phyloP scores from a whole-genome alignment of 1,284 basidiomycete species.

The Exsudoporus floridanus region DNA sequence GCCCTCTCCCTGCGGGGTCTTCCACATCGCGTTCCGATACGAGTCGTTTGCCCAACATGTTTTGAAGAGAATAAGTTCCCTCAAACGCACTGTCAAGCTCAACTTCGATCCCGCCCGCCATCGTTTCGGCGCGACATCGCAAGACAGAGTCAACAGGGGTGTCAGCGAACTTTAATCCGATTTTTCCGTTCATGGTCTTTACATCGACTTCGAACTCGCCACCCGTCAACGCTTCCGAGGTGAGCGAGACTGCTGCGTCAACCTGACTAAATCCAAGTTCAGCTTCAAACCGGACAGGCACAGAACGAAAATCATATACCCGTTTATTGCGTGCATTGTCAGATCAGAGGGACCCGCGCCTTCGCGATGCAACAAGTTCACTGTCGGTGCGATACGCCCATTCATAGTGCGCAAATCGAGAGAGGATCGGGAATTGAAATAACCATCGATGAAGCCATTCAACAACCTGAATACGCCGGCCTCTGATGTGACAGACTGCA shows the following conservation, averaged over 20 bases:
- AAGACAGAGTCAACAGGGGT: constrained; percentile 45
- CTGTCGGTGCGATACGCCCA: constrained; percentile 37
- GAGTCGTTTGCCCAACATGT: constrained; percentile 23
- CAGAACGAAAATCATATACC: constrained; percentile 30
- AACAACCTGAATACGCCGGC: constrained; percentile 32
- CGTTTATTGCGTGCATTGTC: constrained; percentile 38
- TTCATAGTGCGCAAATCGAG: constrained; percentile 42
- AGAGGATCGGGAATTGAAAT: constrained; percentile 37
- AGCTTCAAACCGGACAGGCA: neutral
- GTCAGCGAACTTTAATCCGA: constrained; percentile 35
- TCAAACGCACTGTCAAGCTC: constrained; percentile 44
- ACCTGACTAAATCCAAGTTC: constrained; percentile 32
- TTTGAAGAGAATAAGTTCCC: constrained; percentile 41
- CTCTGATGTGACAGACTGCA: constrained; percentile 38
- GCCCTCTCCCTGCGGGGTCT: constrained; percentile 42
- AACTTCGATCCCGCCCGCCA: constrained; percentile 34
- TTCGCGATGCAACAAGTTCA: constrained; percentile 37
- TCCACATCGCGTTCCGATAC: constrained; percentile 25
- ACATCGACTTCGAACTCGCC: constrained; percentile 40
- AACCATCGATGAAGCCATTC: constrained; percentile 43
- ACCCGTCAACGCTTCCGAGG: constrained; percentile 24
- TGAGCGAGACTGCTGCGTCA: constrained; percentile 30
- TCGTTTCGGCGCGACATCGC: constrained; percentile 34
- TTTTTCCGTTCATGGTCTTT: constrained; percentile 28
- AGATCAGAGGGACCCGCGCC: constrained; percentile 24